Percentiles rank a stretch among this genome's conserved stretches.
These are phyloP conservation scores for Cytospora mali DNA, from an alignment of 2,329 filamentous ascomycete species.

Conservation along the genomic window DNA sequence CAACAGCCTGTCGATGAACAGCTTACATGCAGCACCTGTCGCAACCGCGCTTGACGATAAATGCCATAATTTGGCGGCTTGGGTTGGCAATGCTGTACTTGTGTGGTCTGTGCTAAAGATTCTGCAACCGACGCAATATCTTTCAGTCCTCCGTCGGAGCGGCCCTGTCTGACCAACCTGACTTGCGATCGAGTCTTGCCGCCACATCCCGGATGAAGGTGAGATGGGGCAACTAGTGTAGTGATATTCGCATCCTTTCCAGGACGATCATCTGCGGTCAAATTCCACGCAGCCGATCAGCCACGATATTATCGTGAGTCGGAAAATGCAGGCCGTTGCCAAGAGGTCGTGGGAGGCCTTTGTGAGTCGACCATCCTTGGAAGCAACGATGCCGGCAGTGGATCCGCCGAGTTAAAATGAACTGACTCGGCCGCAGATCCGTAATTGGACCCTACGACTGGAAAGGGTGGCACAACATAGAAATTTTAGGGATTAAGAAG, in stretches of 20 bases:
- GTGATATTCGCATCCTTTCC: no score
- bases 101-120: no score
- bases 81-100: background rate
- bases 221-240: no score
- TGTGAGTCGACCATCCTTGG: background rate
- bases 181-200: background rate
- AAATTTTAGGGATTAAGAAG: background rate
- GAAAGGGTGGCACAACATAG: no score
- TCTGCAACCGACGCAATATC: background rate
- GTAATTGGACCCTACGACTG: no score
- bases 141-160: background rate
- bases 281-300: background rate
- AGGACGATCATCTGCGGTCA: no score
- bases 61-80: background rate
- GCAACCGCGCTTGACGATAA: background rate
- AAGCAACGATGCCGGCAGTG: background rate
- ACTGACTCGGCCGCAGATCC: constrained; percentile 1
- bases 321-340: background rate
- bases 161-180: no score
- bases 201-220: no score
- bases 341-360: background rate
- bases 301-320: background rate
- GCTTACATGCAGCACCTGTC: background rate
- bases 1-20: no score
- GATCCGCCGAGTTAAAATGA: no score